A percentile compares a stretch with the other conserved stretches of the same genome.
Conservation (phyloP, 768 basidiomycete genomes). For the Cyathus striatus region DNA sequence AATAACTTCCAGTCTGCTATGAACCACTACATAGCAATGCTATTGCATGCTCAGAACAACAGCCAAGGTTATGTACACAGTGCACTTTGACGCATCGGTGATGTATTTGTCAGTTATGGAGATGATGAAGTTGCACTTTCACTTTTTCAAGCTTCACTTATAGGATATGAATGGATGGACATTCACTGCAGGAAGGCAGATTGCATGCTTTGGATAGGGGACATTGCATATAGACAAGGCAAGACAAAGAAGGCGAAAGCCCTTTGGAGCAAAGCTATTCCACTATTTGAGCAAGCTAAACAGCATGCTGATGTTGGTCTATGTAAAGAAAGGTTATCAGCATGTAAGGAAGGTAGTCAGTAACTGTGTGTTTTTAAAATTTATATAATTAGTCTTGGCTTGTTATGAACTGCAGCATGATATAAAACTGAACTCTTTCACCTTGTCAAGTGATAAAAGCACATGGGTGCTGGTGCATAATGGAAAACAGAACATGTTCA, state of each 20-base stretch:
- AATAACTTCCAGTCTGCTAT: neutral
- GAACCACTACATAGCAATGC: neutral
- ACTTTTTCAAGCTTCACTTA: neutral
- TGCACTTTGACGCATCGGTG: neutral
- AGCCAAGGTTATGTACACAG: neutral
- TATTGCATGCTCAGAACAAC: neutral
- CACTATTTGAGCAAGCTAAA: neutral
- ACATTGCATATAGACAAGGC: neutral
- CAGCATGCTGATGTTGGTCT: too few species aligned
- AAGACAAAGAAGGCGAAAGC: neutral
- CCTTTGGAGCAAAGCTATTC: neutral
- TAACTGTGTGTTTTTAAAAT: too few species aligned
- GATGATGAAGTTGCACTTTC: neutral
- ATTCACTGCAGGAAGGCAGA: neutral
- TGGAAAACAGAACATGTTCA: too few species aligned
- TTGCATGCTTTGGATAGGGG: neutral
- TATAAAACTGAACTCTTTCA: too few species aligned
- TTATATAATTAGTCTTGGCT: too few species aligned
- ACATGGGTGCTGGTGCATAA: too few species aligned
- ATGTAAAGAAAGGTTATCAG: too few species aligned
- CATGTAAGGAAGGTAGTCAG: too few species aligned
- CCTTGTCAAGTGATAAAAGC: too few species aligned
- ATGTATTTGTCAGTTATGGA: neutral
- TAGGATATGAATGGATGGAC: neutral
- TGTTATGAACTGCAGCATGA: too few species aligned